Evolutionary conservation across 2,329 filamentous ascomycete species (phyloP).

Genomic region (Penicillium sp.): DNA sequence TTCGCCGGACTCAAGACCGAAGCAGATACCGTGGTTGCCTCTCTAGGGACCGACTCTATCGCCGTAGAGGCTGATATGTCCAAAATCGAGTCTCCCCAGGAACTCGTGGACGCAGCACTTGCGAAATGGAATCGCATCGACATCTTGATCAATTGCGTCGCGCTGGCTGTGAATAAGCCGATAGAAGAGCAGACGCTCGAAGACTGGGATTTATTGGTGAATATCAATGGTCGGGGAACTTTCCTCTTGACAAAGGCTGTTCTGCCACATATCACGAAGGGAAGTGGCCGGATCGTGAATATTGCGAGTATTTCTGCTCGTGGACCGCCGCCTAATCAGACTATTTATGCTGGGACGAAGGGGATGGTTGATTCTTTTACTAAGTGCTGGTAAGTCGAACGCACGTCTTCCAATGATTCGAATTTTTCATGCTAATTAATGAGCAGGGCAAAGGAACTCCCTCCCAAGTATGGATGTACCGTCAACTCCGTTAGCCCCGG

Average conservation of each 20-base stretch:
- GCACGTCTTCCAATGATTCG: no score
- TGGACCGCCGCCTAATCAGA: conserved; percentile 45
- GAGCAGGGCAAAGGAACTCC: conserved; percentile 49
- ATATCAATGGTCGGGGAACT: conserved; percentile 32
- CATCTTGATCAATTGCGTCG: conserved; percentile 40
- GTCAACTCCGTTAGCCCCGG: conserved; percentile 56
- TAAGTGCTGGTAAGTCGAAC: conserved; percentile 42
- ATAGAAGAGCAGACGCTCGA: conserved; percentile 43
- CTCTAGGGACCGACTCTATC: conserved; percentile 40
- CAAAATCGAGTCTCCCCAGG: conserved; percentile 44
- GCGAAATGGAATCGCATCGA: conserved; percentile 47
- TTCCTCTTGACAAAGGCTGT: conserved; percentile 35
- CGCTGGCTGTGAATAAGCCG: conserved; percentile 46
- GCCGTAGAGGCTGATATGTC: conserved; percentile 54
- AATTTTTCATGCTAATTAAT: no score
- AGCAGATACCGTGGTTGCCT: conserved; percentile 37
- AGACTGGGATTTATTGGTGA: conserved; percentile 33
- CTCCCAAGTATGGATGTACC: conserved; percentile 54
- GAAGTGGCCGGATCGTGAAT: conserved; percentile 51
- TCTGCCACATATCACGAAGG: conserved; percentile 48
- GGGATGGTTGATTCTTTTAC: conserved; percentile 59
- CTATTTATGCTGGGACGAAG: conserved; percentile 59
- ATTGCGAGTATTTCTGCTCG: conserved; percentile 49
- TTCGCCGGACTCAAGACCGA: conserved; percentile 33
- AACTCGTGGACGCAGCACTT: conserved; percentile 46